phyloP scores from a whole-genome alignment of 2,329 filamentous ascomycete species.

The Xylariaceae sp. region DNA sequence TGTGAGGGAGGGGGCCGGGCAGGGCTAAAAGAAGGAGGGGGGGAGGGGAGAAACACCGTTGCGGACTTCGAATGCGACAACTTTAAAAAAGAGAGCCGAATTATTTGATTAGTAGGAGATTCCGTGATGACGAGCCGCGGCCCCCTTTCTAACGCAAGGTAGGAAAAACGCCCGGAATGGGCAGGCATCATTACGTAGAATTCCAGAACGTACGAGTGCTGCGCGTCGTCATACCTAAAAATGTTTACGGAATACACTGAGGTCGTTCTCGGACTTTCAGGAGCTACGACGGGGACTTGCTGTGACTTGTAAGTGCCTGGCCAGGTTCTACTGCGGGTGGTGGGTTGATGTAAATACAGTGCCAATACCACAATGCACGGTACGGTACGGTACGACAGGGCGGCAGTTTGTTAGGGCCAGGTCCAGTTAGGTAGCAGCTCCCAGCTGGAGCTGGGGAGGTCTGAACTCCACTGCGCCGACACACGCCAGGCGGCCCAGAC shows the following conservation, averaged over 20 bases:
- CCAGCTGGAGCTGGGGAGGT: too few species aligned
- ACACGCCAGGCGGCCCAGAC: neutral
- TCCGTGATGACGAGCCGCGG: neutral
- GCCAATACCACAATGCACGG: neutral
- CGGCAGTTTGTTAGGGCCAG: neutral
- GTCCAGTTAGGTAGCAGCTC: too few species aligned
- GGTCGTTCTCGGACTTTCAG: too few species aligned
- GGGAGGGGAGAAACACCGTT: too few species aligned
- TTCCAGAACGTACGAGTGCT: neutral
- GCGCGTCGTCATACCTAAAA: too few species aligned
- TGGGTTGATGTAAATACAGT: neutral
- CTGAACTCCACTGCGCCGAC: neutral
- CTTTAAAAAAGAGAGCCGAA: neutral
- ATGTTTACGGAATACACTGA: too few species aligned
- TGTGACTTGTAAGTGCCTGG: too few species aligned
- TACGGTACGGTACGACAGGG: neutral
- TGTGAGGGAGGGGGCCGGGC: too few species aligned
- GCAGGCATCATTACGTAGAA: neutral
- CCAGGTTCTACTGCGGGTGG: neutral
- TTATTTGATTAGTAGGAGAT: neutral
- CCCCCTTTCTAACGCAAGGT: neutral
- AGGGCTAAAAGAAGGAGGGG: neutral
- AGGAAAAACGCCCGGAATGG: neutral
- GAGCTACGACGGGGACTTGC: too few species aligned
- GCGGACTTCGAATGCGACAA: neutral